Base-by-base conservation (phyloP, 2,329 filamentous ascomycete species). In the Drechslerella stenobrocha region DNA sequence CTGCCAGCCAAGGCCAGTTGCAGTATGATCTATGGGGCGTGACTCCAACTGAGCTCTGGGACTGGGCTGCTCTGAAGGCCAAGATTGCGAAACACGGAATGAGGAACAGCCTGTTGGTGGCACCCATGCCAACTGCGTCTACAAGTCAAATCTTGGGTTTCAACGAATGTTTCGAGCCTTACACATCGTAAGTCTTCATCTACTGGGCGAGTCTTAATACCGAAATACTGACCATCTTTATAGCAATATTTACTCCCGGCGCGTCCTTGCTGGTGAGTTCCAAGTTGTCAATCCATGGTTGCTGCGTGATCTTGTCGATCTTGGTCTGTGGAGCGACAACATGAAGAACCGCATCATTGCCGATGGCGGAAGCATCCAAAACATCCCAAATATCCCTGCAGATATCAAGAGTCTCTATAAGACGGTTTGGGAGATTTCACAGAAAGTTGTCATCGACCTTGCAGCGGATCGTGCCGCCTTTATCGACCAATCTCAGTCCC, bases 281-380 rank as follows among this genome's bases (percentile, higher is more conserved):
- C 93, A 98, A 80, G 90, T 98, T 56, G 93, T 98, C 77, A 98
- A 98, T 81, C 93, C 93, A 52, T 98, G 93, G 93, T 80, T 98
- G 70, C 85, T 98, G 69, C 96, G 96, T 82, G 93, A 98, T 75
- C 85, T 98, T 26, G 93, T 98, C 73, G 93, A 98, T 76, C 89
- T 96, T 81, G 93, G 93, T 69, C 83, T 98, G 44, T 98, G 93
- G 93, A 96, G 92, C 47, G 92, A 98, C 79, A 90, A 90, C 80
- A 98, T 98, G 93, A 98, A 98, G 87, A 98, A 98, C 82, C 90
- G 93, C 74, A 98, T 98, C 82, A 98, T 98, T 75, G 88, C 93
- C 61, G 92, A 96, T 70, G 89, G 89, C 72, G 93, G 93, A 72
- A 97, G 92, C 18, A 88, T 98, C 58, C 93, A 97, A 78, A 92